A percentile compares a stretch with the other conserved stretches of the same genome.
These are phyloP conservation scores for Gliomastix tumulicola DNA, from an alignment of 2,329 filamentous ascomycete species.

Conservation along the genomic window DNA sequence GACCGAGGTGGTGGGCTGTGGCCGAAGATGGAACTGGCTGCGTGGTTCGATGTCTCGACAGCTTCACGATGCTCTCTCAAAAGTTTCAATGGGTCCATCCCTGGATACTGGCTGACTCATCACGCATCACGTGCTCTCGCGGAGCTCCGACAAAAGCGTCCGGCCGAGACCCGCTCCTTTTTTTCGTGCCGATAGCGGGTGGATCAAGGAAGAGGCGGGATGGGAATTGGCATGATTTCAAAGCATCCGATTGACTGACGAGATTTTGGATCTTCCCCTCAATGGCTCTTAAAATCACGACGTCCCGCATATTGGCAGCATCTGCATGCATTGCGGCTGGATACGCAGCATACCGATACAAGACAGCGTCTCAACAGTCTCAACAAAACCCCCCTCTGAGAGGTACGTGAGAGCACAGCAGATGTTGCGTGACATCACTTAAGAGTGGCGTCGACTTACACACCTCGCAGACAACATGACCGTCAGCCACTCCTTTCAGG, in stretches of 20 bases:
- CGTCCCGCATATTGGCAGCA: conserved; percentile 16
- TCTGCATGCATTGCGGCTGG: conserved; percentile 17
- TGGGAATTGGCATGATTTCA: no score
- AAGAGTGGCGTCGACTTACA: not conserved
- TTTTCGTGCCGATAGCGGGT: not conserved
- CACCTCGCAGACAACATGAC: conserved; percentile 26
- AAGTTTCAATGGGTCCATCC: not conserved
- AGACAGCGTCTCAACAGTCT: not conserved
- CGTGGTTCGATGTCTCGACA: no score
- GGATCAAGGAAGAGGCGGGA: no score
- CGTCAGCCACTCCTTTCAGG: conserved; percentile 37
- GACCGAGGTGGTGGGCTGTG: no score
- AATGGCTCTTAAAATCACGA: conserved; percentile 18
- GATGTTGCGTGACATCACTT: no score
- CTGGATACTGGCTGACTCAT: not conserved
- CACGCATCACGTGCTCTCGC: conserved; percentile 3
- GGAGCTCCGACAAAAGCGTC: conserved; percentile 3
- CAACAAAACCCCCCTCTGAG: no score
- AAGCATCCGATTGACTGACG: no score
- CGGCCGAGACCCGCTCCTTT: no score
- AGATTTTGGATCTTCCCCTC: conserved; percentile 2
- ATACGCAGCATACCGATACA: conserved; percentile 19
- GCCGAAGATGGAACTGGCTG: no score
- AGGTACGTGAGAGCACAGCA: no score
- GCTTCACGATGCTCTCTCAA: not conserved